Percentiles rank a stretch among this genome's conserved stretches.
Evolutionary conservation across 129 eudicot genomes (phyloP).

Genomic region (Ambrosia artemisiifolia): DNA sequence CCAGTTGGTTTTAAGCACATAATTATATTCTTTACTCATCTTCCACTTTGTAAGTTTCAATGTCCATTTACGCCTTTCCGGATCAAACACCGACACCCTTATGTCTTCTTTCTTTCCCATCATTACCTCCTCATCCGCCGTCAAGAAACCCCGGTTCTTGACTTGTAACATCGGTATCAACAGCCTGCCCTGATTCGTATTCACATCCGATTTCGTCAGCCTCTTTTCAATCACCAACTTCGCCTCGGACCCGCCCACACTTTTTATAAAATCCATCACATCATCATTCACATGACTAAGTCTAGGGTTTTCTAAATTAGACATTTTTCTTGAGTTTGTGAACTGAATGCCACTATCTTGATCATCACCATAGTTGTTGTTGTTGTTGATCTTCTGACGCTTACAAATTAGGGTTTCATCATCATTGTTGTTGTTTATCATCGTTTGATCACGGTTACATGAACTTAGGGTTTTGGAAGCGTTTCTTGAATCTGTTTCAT

Average conservation of each 20-base stretch:
- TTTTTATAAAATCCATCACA: background rate
- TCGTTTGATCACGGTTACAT: no score
- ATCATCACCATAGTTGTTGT: no score
- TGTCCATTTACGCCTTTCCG: background rate
- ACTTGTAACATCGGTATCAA: background rate
- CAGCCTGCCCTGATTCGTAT: background rate
- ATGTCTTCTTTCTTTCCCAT: background rate
- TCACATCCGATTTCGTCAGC: background rate
- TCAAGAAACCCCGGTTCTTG: background rate
- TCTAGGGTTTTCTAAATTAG: no score
- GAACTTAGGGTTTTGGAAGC: no score
- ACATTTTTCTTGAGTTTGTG: no score
- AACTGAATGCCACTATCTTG: no score
- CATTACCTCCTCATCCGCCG: background rate
- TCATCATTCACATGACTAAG: no score
- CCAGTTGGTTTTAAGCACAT: conserved; percentile 2
- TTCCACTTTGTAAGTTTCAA: background rate
- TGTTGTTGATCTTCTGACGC: no score
- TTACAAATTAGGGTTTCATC: no score
- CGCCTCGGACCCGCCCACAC: background rate
- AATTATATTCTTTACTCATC: background rate
- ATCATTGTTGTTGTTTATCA: no score
- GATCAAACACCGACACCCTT: conserved; percentile 7
- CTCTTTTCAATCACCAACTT: background rate
- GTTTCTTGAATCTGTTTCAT: no score